These are phyloP conservation scores for bread wheat (Triticum aestivum) DNA, from an alignment of 176 grass and related monocot species.

Conservation along the genomic window IWGSC_CS_RefSeq_v2.1 NC_057805.1:486870413-486870912, in stretches of 20 bases:
- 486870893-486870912: background rate
- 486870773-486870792: background rate
- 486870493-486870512: slow-evolving; percentile 93
- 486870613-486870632: background rate
- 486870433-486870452: slow-evolving; percentile 28
- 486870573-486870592: background rate
- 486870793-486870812: background rate
- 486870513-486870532: slow-evolving; percentile 80
- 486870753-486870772: background rate
- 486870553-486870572: background rate
- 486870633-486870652: slow-evolving; percentile 5
- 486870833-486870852: background rate
- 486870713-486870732: background rate
- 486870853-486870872: background rate
- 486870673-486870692: slow-evolving; percentile 1
- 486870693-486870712: background rate
- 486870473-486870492: slow-evolving; percentile 91
- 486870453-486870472: slow-evolving; percentile 91
- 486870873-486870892: slow-evolving; percentile 19
- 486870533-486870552: slow-evolving; percentile 66
- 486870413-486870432: background rate
- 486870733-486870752: background rate
- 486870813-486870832: background rate
- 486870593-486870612: background rate
- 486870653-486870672: background rate